Conservation (phyloP, 768 basidiomycete species). For the Kwoniella heveanensis region DNA sequence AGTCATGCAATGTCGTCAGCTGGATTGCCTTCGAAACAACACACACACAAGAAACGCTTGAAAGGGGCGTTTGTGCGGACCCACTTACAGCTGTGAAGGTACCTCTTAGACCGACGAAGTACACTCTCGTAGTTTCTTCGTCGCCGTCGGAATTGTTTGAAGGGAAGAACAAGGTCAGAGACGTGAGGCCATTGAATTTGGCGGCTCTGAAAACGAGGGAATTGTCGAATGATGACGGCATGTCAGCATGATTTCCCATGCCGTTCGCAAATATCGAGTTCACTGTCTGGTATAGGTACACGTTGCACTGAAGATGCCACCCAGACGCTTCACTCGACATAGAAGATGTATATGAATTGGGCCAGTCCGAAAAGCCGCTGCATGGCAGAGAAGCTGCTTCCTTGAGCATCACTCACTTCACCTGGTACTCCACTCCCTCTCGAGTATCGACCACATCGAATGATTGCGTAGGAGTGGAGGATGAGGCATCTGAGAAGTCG, state of each 20-base stretch:
- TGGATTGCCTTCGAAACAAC: no score
- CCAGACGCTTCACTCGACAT: no score
- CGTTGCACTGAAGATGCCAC: no score
- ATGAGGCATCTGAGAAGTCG: constrained; percentile 75
- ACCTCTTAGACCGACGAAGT: constrained; percentile 83
- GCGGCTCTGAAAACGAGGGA: no score
- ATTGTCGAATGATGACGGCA: no score
- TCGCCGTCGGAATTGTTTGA: constrained; percentile 60
- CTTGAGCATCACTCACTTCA: constrained; percentile 69
- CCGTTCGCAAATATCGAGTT: no score
- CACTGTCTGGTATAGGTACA: no score
- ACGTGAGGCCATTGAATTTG: constrained; percentile 80
- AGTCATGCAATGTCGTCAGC: not conserved
- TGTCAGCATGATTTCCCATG: no score
- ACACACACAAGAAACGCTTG: not conserved
- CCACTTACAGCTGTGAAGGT: constrained; percentile 55
- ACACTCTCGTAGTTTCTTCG: constrained; percentile 72
- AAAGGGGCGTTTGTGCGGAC: not conserved
- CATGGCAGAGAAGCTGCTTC: no score
- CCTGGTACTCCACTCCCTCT: constrained; percentile 80
- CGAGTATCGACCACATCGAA: constrained; percentile 69
- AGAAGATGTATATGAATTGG: no score
- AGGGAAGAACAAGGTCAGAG: constrained; percentile 80
- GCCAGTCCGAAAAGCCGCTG: no score
- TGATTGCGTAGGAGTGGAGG: constrained; percentile 70